Conservation (phyloP, 2,329 filamentous ascomycete genomes). For the Blastomyces silverae region DNA sequence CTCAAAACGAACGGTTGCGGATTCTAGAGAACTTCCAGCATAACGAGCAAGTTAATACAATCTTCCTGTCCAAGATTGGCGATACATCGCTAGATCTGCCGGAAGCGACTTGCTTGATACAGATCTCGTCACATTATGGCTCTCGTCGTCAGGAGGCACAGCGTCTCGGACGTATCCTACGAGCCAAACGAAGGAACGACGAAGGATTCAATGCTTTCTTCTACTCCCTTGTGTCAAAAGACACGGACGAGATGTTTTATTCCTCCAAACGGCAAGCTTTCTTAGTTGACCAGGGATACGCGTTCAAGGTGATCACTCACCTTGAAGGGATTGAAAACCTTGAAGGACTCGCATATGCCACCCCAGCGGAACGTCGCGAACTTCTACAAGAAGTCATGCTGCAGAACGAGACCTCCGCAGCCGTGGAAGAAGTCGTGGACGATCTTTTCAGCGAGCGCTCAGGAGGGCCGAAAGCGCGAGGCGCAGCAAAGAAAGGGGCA, state of each 20-base stretch:
- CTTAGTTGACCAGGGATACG: constrained; percentile 94
- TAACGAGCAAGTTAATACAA: constrained; percentile 80
- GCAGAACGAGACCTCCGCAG: constrained; percentile 69
- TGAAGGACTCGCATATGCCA: constrained; percentile 70
- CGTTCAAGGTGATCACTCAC: constrained; percentile 97
- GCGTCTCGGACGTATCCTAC: constrained; percentile 81
- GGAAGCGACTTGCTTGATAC: constrained; percentile 92
- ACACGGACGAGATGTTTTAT: constrained; percentile 97
- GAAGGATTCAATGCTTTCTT: constrained; percentile 99
- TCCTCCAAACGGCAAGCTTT: constrained; percentile 96
- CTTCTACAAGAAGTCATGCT: constrained; percentile 83
- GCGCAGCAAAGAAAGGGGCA: constrained; percentile 48
- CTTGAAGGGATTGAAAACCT: constrained; percentile 84
- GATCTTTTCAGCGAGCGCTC: constrained; percentile 58
- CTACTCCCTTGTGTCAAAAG: constrained; percentile 94
- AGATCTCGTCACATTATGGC: constrained; percentile 95
- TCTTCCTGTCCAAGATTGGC: constrained; percentile 95
- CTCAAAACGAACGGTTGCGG: constrained; percentile 73
- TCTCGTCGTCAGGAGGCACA: constrained; percentile 96
- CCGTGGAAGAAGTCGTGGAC: constrained; percentile 63
- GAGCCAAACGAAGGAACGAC: constrained; percentile 92
- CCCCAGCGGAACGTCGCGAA: constrained; percentile 72
- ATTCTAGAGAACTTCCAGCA: constrained; percentile 94
- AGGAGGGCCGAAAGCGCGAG: constrained; percentile 36
- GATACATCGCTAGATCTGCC: constrained; percentile 97